Percentiles rank a stretch among this genome's conserved stretches.
Conservation (phyloP, 2,329 filamentous ascomycete genomes). For the Lachnellula occidentalis region DNA sequence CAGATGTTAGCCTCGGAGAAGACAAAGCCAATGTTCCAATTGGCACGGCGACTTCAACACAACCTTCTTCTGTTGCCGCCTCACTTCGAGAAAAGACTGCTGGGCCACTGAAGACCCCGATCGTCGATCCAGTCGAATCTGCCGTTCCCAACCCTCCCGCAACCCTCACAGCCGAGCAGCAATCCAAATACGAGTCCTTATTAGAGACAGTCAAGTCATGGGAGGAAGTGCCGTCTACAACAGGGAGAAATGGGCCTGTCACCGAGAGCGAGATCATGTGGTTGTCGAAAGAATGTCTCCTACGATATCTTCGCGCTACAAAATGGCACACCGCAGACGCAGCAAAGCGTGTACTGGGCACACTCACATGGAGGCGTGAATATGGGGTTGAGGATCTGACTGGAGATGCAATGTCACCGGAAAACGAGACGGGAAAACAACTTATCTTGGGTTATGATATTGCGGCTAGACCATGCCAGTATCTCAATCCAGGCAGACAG, state of each 20-base stretch:
- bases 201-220: constrained; percentile 66
- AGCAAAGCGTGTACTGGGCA: constrained; percentile 71
- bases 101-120: constrained; percentile 37
- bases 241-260: constrained; percentile 56
- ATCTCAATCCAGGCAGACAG: constrained; percentile 82
- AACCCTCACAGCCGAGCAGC: constrained; percentile 68
- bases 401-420: constrained; percentile 80
- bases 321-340: constrained; percentile 81
- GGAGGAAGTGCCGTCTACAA: constrained; percentile 62
- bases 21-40: background rate
- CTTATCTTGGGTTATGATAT: constrained; percentile 84
- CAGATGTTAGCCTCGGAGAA: constrained; percentile 15
- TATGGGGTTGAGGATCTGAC: constrained; percentile 75
- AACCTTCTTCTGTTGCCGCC: constrained; percentile 15
- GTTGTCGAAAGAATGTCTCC: constrained; percentile 85
- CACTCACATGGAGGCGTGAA: constrained; percentile 82
- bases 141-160: constrained; percentile 41
- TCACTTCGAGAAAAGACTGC: constrained; percentile 26
- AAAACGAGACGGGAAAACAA: constrained; percentile 97
- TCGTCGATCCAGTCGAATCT: constrained; percentile 24
- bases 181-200: constrained; percentile 74
- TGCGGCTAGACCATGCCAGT: constrained; percentile 79
- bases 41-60: background rate
- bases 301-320: constrained; percentile 88
- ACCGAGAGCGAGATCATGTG: constrained; percentile 80